A percentile compares a stretch with the other conserved stretches of the same genome.
These are phyloP conservation scores for Boeremia exigua DNA, from an alignment of 2,329 filamentous ascomycete genomes.

Conservation along the genomic window DNA sequence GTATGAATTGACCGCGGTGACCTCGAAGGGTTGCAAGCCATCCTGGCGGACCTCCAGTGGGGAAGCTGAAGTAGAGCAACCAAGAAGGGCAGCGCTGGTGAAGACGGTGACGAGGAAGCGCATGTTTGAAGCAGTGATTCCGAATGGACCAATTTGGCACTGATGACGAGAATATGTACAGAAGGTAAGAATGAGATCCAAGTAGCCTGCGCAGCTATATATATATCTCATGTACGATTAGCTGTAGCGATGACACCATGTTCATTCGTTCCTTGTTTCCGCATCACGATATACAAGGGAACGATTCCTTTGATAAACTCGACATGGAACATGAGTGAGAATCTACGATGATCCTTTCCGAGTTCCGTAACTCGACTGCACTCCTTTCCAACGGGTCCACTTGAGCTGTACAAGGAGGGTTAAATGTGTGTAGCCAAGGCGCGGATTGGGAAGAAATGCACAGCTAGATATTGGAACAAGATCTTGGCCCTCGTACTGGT, in stretches of 20 bases:
- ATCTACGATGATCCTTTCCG: neutral
- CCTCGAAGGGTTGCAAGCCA: conserved; percentile 27
- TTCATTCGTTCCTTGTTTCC: neutral
- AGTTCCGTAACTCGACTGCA: neutral
- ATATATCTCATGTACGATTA: neutral
- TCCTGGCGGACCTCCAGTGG: conserved; percentile 21
- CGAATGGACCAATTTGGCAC: neutral
- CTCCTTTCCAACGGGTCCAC: neutral
- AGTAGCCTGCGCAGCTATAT: neutral
- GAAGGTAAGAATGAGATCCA: neutral
- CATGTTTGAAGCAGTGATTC: conserved; percentile 8
- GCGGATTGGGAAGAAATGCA: neutral
- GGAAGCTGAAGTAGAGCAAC: conserved; percentile 1
- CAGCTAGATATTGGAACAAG: neutral
- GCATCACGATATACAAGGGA: neutral
- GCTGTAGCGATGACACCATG: neutral
- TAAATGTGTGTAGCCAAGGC: neutral
- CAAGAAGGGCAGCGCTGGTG: conserved; percentile 6
- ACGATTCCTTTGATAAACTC: neutral
- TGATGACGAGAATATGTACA: neutral
- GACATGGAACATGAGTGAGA: neutral
- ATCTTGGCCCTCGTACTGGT: conserved; percentile 1
- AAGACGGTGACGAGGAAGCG: conserved; percentile 16
- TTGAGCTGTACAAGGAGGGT: neutral
- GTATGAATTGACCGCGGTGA: conserved; percentile 15